Conservation (phyloP, 208 protist genomes). For the Wallacemonas rigidus region DNA sequence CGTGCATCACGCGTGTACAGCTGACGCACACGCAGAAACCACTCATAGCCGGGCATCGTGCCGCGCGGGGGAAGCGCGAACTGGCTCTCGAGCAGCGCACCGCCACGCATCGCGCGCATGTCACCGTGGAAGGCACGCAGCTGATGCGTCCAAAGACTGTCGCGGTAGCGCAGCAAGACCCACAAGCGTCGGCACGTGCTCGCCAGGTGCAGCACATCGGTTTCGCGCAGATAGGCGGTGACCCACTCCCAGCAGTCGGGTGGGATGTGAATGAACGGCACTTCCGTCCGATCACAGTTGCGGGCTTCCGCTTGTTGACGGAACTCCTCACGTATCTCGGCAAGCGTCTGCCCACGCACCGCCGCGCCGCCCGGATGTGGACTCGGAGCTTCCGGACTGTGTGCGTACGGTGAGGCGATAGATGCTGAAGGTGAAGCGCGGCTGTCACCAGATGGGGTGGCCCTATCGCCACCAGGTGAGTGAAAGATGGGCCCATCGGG, state of each 20-base stretch:
- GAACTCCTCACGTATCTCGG: constrained; percentile 29
- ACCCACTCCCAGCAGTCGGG: constrained; percentile 49
- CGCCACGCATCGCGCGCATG: constrained; percentile 50
- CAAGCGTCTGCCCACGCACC: constrained; percentile 4
- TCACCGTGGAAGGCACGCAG: constrained; percentile 61
- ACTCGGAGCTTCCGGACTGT: constrained; percentile 5
- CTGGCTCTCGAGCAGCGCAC: constrained; percentile 49
- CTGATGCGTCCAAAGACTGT: constrained; percentile 75
- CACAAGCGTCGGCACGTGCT: constrained; percentile 57
- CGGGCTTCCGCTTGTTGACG: constrained; percentile 27
- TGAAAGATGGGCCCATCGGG: not conserved
- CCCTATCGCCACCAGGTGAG: not conserved
- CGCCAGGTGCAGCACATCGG: constrained; percentile 47
- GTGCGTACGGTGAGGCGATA: not conserved
- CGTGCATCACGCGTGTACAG: constrained; percentile 70
- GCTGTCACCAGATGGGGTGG: not conserved
- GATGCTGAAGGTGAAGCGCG: constrained; percentile 6
- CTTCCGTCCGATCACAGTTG: constrained; percentile 21
- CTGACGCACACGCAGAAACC: constrained; percentile 59
- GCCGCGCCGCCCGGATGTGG: not conserved
- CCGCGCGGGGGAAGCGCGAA: not conserved
- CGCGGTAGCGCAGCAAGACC: constrained; percentile 37
- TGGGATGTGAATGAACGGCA: constrained; percentile 38
- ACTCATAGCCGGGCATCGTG: constrained; percentile 47
- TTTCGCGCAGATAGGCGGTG: constrained; percentile 41